Evolutionary conservation across 1,284 basidiomycete genomes (phyloP).

Genomic region (Sparassis latifolia): DNA sequence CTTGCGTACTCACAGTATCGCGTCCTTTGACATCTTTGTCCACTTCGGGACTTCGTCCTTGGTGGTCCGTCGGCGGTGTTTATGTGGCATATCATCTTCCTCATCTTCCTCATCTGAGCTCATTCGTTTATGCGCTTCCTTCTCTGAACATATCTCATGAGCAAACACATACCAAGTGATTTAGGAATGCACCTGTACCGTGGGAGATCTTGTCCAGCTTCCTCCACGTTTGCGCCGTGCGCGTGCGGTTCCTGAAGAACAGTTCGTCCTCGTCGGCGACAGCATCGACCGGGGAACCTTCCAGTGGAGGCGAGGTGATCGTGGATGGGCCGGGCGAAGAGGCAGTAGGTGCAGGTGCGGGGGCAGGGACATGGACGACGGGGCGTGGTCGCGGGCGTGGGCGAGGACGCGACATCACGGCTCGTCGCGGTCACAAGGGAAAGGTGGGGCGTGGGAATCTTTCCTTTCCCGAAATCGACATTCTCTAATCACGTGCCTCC

Average conservation of each 20-base stretch:
- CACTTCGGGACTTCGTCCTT: slow-evolving; percentile 18
- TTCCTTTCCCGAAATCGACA: slow-evolving; percentile 12
- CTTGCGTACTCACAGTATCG: slow-evolving; percentile 16
- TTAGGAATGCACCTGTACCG: slow-evolving; percentile 29
- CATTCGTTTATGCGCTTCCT: slow-evolving; percentile 11
- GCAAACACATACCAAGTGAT: background rate
- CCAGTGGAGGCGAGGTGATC: slow-evolving; percentile 9
- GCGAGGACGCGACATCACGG: slow-evolving; percentile 33
- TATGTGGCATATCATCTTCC: slow-evolving; percentile 22
- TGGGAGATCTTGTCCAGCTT: slow-evolving; percentile 45
- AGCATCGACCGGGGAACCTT: slow-evolving; percentile 13
- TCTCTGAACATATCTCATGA: background rate
- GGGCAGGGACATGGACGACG: slow-evolving; percentile 17
- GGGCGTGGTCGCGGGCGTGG: slow-evolving; percentile 51
- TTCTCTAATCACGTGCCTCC: slow-evolving; percentile 14
- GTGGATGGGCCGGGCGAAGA: slow-evolving; percentile 16
- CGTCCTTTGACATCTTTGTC: slow-evolving; percentile 17
- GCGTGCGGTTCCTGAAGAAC: slow-evolving; percentile 56
- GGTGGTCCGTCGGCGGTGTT: slow-evolving; percentile 31
- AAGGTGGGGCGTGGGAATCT: slow-evolving; percentile 42
- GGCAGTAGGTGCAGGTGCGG: slow-evolving; percentile 14
- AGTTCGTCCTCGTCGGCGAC: slow-evolving; percentile 48
- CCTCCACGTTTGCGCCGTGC: slow-evolving; percentile 50
- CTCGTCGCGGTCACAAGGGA: slow-evolving; percentile 20
- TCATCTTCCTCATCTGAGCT: slow-evolving; percentile 16